phyloP scores from a whole-genome alignment of 495 filamentous ascomycete species.

The Entonaema liquescens region DNA sequence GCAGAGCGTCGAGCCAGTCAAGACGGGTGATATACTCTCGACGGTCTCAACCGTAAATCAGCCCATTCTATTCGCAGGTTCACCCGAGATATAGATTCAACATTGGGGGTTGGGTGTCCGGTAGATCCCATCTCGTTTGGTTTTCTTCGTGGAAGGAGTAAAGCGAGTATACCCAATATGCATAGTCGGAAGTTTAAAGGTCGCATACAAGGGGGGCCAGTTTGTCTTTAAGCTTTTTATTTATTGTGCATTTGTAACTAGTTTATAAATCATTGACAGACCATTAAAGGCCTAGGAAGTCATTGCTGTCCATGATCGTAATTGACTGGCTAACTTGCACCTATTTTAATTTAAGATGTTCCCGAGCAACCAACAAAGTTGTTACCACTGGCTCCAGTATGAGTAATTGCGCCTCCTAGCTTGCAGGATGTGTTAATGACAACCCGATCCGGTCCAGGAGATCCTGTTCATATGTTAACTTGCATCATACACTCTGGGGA shows the following conservation, averaged over 20 bases:
- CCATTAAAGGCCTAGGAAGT: not conserved
- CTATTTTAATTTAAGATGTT: conserved; percentile 10
- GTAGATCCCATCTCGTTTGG: no score
- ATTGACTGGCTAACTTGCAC: not conserved
- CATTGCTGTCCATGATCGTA: not conserved
- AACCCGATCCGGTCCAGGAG: conserved; percentile 69
- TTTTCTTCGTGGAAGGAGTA: no score
- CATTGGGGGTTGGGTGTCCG: no score
- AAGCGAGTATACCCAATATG: not conserved
- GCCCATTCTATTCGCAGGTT: not conserved
- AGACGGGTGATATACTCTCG: not conserved
- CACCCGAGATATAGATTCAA: not conserved
- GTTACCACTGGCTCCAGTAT: conserved; percentile 70
- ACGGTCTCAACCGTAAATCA: not conserved
- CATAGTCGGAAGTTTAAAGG: not conserved
- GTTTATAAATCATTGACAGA: not conserved
- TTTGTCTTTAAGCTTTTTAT: no score
- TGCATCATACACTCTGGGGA: not conserved
- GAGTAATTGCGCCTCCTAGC: conserved; percentile 68
- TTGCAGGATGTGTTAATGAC: conserved; percentile 63
- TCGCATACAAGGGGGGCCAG: not conserved
- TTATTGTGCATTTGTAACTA: not conserved
- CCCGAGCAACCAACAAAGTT: conserved; percentile 62
- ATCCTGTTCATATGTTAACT: conserved; percentile 34
- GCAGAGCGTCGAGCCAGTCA: not conserved